A percentile compares a stretch with the other conserved stretches of the same genome.
Evolutionary conservation across 768 basidiomycete genomes (phyloP).

Genomic region (Boletus sensibilis): DNA sequence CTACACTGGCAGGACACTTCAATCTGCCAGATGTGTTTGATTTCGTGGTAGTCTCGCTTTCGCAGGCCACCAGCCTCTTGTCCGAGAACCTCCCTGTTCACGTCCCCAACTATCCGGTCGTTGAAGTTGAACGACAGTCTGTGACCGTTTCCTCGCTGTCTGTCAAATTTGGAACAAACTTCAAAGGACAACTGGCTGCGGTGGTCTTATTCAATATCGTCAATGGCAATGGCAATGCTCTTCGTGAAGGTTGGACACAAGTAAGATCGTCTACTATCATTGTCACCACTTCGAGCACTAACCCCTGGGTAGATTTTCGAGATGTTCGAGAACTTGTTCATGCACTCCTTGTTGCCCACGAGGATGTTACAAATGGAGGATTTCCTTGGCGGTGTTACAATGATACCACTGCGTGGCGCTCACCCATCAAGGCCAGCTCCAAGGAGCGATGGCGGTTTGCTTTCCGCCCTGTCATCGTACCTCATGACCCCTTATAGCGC

Average conservation of each 20-base stretch:
- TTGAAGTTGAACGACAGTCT: constrained; percentile 86
- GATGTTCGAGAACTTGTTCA: constrained; percentile 95
- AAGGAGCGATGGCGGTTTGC: constrained; percentile 82
- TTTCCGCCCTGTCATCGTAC: constrained; percentile 93
- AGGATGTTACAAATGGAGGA: constrained; percentile 97
- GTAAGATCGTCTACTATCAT: constrained; percentile 38
- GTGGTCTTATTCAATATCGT: constrained; percentile 98
- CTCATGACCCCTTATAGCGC: constrained; percentile 90
- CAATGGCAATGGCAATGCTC: constrained; percentile 90
- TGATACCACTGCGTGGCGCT: constrained; percentile 84
- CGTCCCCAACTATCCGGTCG: constrained; percentile 81
- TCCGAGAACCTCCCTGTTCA: constrained; percentile 67
- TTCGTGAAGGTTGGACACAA: constrained; percentile 94
- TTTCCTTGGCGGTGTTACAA: constrained; percentile 91
- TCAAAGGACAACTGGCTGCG: constrained; percentile 93
- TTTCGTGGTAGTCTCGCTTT: constrained; percentile 89
- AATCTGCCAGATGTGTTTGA: constrained; percentile 94
- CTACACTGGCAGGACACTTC: constrained; percentile 87
- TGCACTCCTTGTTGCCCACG: constrained; percentile 87
- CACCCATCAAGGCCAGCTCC: constrained; percentile 60
- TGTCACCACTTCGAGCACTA: neutral
- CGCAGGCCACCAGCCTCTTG: constrained; percentile 86
- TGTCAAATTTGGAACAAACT: constrained; percentile 91
- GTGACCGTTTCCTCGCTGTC: constrained; percentile 91
- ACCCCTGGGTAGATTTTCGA: constrained; percentile 76